Conservation (phyloP, 495 filamentous ascomycete species). For the Podospora appendiculata region DNA sequence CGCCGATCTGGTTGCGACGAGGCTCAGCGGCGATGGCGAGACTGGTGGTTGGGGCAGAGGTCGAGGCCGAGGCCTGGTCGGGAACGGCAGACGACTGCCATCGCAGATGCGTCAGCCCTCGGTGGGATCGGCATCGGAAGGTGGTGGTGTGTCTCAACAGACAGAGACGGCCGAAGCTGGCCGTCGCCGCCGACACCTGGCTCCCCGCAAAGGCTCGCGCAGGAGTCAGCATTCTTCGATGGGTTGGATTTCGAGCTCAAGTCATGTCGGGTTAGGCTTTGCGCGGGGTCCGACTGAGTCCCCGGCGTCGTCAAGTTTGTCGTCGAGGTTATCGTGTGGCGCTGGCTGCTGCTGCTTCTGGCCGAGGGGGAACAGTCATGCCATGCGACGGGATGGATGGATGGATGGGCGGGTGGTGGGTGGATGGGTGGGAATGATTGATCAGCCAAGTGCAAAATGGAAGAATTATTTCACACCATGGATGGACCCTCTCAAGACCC, state of each 20-base stretch:
- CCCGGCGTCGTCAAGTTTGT: too few relatives aligned
- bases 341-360: too few relatives aligned
- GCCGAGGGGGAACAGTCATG: too few relatives aligned
- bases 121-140: constrained; percentile 7
- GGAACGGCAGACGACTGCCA: constrained; percentile 26
- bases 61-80: not conserved
- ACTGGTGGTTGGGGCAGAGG: not conserved
- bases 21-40: constrained; percentile 47
- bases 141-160: constrained; percentile 27
- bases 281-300: not conserved
- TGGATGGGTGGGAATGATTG: too few relatives aligned
- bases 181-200: constrained; percentile 24
- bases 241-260: constrained; percentile 3
- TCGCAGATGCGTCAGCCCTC: constrained; percentile 23
- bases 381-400: too few relatives aligned
- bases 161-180: constrained; percentile 33
- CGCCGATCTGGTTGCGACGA: constrained; percentile 84
- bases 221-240: constrained; percentile 30
- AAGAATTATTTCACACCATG: too few relatives aligned
- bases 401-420: too few relatives aligned
- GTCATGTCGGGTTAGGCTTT: constrained; percentile 13
- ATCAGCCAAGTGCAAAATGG: too few relatives aligned
- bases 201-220: constrained; percentile 25
- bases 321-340: too few relatives aligned
- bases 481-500: too few relatives aligned